phyloP scores from a whole-genome alignment of 768 basidiomycete species.

The Megacollybia marginata region DNA sequence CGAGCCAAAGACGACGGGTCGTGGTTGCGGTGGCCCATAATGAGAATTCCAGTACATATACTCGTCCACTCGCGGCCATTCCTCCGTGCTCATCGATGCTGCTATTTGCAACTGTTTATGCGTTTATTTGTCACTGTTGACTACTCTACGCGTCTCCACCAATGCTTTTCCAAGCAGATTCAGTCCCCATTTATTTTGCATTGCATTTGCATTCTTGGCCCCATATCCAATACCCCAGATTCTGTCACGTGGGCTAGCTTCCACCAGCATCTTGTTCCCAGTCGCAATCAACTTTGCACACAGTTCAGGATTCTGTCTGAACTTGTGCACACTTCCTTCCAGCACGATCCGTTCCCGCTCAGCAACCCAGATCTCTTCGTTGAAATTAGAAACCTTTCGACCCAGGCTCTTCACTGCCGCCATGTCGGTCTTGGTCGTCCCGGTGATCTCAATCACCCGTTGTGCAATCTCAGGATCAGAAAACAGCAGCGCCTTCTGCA shows the following conservation, averaged over 20 bases:
- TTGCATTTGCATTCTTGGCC: conserved; percentile 37
- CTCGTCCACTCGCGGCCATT: too few species aligned
- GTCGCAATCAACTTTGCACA: conserved; percentile 35
- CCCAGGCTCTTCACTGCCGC: conserved; percentile 46
- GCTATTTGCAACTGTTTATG: too few species aligned
- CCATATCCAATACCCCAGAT: conserved; percentile 62
- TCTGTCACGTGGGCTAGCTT: conserved; percentile 51
- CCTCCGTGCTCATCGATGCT: too few species aligned
- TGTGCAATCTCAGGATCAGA: conserved; percentile 33
- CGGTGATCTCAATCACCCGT: conserved; percentile 30
- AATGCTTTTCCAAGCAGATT: conserved; percentile 49
- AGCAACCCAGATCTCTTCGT: conserved; percentile 39
- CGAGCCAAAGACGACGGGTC: too few species aligned
- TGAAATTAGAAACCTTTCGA: conserved; percentile 38
- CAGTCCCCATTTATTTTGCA: conserved; percentile 41
- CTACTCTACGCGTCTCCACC: conserved; percentile 27
- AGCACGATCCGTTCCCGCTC: conserved; percentile 42
- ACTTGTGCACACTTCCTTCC: conserved; percentile 49
- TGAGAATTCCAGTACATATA: too few species aligned
- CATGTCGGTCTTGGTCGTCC: conserved; percentile 26
- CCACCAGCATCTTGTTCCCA: conserved; percentile 40
- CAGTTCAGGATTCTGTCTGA: conserved; percentile 38
- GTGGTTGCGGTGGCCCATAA: too few species aligned
- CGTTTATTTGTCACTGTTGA: conserved; percentile 9
- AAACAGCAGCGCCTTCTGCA: conserved; percentile 53